phyloP scores from a whole-genome alignment of 192 early-diverging fungal genomes.

The Coemansia brasiliensis region DNA sequence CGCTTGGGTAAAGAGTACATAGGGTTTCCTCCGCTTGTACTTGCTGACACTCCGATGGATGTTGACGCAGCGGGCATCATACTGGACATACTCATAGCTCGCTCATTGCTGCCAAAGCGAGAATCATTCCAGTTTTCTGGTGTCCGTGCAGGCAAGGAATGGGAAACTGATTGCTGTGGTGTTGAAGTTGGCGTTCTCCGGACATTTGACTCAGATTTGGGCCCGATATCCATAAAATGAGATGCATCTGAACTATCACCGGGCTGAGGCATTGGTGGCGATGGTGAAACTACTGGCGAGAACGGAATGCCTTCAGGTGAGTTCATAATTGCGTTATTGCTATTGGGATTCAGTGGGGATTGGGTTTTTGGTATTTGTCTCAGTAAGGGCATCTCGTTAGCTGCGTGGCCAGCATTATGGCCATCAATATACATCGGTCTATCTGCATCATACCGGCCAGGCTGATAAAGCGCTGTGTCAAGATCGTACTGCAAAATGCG shows the following conservation, averaged over 20 bases:
- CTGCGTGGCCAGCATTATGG: not conserved
- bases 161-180: constrained; percentile 18
- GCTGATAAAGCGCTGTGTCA: constrained; percentile 12
- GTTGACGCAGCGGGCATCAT: not conserved
- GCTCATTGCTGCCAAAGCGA: constrained; percentile 2
- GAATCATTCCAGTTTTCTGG: constrained; percentile 25
- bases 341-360: not conserved
- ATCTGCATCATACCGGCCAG: constrained; percentile 11
- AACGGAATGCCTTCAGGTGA: constrained; percentile 34
- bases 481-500: constrained; percentile 32
- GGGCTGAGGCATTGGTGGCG: constrained; percentile 18
- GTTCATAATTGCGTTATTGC: constrained; percentile 13
- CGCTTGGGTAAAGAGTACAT: not conserved
- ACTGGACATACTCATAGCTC: too few relatives aligned
- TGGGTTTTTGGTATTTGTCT: not conserved
- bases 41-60: not conserved
- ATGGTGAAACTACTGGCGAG: constrained; percentile 47
- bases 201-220: not conserved
- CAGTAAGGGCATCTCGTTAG: not conserved
- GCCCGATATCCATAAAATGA: too few relatives aligned
- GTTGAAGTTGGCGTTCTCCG: not conserved
- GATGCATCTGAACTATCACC: too few relatives aligned
- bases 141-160: constrained; percentile 33
- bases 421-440: not conserved
- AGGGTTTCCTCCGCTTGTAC: not conserved